phyloP scores from a whole-genome alignment of 495 filamentous ascomycete species.

The Talaromyces proteolyticus region DNA sequence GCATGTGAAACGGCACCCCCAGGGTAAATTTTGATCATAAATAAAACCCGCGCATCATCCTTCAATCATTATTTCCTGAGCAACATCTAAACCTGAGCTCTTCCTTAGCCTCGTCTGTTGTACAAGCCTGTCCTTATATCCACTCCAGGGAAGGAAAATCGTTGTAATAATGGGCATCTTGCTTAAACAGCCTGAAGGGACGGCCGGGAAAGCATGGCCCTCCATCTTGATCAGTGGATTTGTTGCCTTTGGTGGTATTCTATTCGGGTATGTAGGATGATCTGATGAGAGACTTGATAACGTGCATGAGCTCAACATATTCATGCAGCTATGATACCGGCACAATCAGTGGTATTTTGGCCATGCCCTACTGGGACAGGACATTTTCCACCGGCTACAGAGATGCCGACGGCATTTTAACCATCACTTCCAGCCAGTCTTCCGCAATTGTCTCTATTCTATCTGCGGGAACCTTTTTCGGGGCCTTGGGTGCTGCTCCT shows the following conservation, averaged over 20 bases:
- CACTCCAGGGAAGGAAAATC: too few species aligned
- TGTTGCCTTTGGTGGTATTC: slow-evolving; percentile 81
- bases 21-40: too few species aligned
- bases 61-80: too few species aligned
- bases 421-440: slow-evolving; percentile 44
- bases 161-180: slow-evolving; percentile 35
- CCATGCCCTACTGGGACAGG: slow-evolving; percentile 68
- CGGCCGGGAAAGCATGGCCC: slow-evolving; percentile 54
- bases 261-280: slow-evolving; percentile 60
- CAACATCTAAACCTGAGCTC: too few species aligned
- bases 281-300: too few species aligned
- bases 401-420: slow-evolving; percentile 41
- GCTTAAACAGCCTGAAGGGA: slow-evolving; percentile 34
- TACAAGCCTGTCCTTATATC: too few species aligned
- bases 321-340: slow-evolving; percentile 71
- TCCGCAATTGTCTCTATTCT: slow-evolving; percentile 81
- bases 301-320: not conserved
- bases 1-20: too few species aligned
- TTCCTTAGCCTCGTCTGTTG: too few species aligned
- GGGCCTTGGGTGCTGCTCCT: slow-evolving; percentile 63
- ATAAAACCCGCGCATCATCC: too few species aligned
- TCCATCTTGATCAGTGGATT: slow-evolving; percentile 86
- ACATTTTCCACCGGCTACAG: slow-evolving; percentile 64
- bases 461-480: slow-evolving; percentile 87
- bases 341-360: slow-evolving; percentile 82